Evolutionary conservation across 768 basidiomycete genomes (phyloP).

Genomic region (Tubosaeta sp.): DNA sequence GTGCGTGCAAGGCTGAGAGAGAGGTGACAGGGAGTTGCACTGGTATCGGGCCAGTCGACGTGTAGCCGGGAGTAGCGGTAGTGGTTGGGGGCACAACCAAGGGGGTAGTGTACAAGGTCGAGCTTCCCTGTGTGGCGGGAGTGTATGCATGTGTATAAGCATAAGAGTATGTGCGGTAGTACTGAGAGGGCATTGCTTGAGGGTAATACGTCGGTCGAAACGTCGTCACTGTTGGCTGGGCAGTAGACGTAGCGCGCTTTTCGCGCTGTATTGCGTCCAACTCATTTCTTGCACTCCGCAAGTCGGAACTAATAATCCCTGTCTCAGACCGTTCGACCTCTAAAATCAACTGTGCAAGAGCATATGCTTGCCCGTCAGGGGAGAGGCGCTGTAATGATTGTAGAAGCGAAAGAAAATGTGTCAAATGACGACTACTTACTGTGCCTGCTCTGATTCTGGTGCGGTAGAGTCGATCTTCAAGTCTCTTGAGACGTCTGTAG

Average conservation of each 20-base stretch:
- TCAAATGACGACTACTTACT: constrained; percentile 35
- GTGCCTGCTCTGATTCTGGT: constrained; percentile 51
- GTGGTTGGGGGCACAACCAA: constrained; percentile 35
- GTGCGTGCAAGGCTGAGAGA: constrained; percentile 54
- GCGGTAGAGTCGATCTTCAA: constrained; percentile 57
- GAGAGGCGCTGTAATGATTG: constrained; percentile 46
- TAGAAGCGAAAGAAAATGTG: not conserved
- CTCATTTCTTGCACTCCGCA: constrained; percentile 59
- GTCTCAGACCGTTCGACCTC: constrained; percentile 67
- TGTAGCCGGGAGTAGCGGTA: constrained; percentile 27
- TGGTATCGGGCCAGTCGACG: constrained; percentile 41
- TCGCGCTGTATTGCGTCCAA: constrained; percentile 66
- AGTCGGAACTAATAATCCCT: constrained; percentile 50
- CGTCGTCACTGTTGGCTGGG: constrained; percentile 29
- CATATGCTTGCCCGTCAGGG: constrained; percentile 59
- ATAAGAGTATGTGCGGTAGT: constrained; percentile 65
- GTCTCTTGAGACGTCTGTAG: constrained; percentile 48
- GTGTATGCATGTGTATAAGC: constrained; percentile 58
- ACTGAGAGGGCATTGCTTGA: constrained; percentile 42
- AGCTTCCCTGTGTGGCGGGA: constrained; percentile 18
- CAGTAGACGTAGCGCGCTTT: constrained; percentile 45
- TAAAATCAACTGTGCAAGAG: constrained; percentile 57
- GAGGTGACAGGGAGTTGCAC: constrained; percentile 66
- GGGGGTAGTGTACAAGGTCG: constrained; percentile 26
- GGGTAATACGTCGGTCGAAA: constrained; percentile 38